Conservation (phyloP, 176 grass and related monocot genomes). For the Oropetium thomaeum region DNA sequence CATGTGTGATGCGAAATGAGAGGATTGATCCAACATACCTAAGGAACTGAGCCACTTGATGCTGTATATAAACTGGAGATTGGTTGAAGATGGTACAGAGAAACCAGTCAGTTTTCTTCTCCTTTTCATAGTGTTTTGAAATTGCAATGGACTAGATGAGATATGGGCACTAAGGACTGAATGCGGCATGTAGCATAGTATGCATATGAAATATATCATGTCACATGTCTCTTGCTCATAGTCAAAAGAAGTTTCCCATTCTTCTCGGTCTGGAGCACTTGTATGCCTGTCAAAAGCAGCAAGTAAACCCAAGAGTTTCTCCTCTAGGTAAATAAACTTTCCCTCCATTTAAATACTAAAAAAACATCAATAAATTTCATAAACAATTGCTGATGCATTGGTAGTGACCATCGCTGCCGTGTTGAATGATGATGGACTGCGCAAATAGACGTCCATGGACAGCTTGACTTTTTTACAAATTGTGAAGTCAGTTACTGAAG, state of each 20-base stretch:
- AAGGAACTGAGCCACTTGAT: constrained; percentile 24
- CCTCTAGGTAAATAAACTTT: constrained; percentile 18
- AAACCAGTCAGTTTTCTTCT: not conserved
- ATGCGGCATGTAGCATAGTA: not conserved
- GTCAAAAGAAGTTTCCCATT: not conserved
- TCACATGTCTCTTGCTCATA: not conserved
- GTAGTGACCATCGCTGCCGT: constrained; percentile 51
- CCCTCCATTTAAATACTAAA: constrained; percentile 33
- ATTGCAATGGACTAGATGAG: constrained; percentile 26
- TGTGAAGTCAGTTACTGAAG: constrained; percentile 64
- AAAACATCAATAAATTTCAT: constrained; percentile 31
- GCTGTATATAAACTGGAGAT: constrained; percentile 43
- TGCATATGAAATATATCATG: constrained; percentile 5
- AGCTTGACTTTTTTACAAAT: constrained; percentile 59
- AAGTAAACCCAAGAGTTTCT: not conserved
- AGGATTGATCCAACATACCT: constrained; percentile 13
- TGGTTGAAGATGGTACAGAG: constrained; percentile 13
- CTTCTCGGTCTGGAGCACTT: constrained; percentile 1
- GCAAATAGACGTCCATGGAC: constrained; percentile 61
- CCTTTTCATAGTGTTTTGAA: constrained; percentile 9
- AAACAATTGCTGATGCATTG: constrained; percentile 35
- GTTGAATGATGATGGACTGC: constrained; percentile 38
- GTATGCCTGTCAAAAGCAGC: not conserved
- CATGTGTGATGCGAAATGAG: constrained; percentile 75
- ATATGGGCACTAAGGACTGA: constrained; percentile 14